These are phyloP conservation scores for Pseudogymnoascus sp. DNA, from an alignment of 2,329 filamentous ascomycete genomes.

Conservation along the genomic window DNA sequence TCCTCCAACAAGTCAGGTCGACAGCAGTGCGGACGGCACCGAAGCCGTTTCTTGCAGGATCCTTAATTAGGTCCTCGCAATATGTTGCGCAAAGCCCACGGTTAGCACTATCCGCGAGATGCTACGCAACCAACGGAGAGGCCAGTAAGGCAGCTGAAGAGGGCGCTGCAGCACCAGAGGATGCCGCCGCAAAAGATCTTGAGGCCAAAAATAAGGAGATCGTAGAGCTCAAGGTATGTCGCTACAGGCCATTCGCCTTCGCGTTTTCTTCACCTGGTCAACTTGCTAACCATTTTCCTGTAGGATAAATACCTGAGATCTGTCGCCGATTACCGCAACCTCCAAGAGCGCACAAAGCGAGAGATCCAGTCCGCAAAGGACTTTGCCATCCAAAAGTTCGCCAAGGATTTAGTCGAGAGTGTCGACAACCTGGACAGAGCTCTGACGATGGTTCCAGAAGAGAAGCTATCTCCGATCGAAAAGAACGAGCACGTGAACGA, in stretches of 20 bases:
- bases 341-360: conserved; percentile 87
- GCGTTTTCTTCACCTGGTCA: neutral
- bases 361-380: conserved; percentile 82
- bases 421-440: conserved; percentile 97
- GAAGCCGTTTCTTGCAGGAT: conserved; percentile 22
- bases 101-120: conserved; percentile 22
- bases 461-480: conserved; percentile 55
- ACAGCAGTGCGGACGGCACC: conserved; percentile 26
- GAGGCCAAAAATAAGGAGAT: conserved; percentile 67
- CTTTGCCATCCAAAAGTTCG: conserved; percentile 91
- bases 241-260: neutral
- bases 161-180: conserved; percentile 35
- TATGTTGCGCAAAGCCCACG: conserved; percentile 20
- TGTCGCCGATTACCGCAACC: conserved; percentile 94
- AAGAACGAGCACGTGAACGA: conserved; percentile 57
- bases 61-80: conserved; percentile 34
- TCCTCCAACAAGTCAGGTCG: conserved; percentile 41
- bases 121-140: conserved; percentile 36
- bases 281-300: conserved; percentile 3
- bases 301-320: conserved; percentile 93
- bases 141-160: conserved; percentile 36
- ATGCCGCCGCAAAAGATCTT: conserved; percentile 55
- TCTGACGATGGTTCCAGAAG: conserved; percentile 66
- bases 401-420: conserved; percentile 87
- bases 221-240: conserved; percentile 74